Conservation (phyloP, 2,329 filamentous ascomycete genomes). For the Stemphylium vesicarium region DNA sequence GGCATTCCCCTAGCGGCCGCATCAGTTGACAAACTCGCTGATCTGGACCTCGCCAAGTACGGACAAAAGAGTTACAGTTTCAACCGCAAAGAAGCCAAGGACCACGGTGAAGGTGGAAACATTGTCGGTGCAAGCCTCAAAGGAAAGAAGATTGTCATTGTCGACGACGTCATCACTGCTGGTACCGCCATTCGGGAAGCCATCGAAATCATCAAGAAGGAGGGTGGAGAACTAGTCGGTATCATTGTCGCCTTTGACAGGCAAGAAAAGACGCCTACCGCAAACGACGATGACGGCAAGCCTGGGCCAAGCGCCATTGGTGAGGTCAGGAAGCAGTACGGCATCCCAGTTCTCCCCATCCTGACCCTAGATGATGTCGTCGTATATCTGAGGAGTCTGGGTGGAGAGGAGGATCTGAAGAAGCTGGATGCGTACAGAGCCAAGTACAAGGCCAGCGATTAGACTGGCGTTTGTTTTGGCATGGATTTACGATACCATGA, state of each 20-base stretch:
- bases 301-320: constrained; percentile 82
- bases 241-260: constrained; percentile 90
- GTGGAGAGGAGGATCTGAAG: constrained; percentile 54
- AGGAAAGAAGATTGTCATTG: constrained; percentile 84
- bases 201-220: constrained; percentile 83
- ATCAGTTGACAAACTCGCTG: constrained; percentile 75
- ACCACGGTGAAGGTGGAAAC: constrained; percentile 91
- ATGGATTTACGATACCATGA: constrained; percentile 2
- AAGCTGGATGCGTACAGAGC: constrained; percentile 49
- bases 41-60: constrained; percentile 70
- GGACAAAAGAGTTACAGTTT: constrained; percentile 81
- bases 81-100: constrained; percentile 95
- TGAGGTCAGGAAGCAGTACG: constrained; percentile 81
- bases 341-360: constrained; percentile 83
- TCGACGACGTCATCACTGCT: constrained; percentile 96
- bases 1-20: constrained; percentile 89
- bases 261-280: constrained; percentile 76
- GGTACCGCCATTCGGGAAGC: constrained; percentile 94
- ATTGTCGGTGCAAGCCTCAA: constrained; percentile 88
- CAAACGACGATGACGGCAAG: constrained; percentile 67
- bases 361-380: constrained; percentile 82
- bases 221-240: constrained; percentile 84
- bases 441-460: constrained; percentile 51
- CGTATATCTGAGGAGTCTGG: constrained; percentile 52
- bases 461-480: background rate